Percentiles rank a stretch among this genome's conserved stretches.
phyloP scores from a whole-genome alignment of 257 asterid genomes.

The Fraxinus quadrangulata region DNA sequence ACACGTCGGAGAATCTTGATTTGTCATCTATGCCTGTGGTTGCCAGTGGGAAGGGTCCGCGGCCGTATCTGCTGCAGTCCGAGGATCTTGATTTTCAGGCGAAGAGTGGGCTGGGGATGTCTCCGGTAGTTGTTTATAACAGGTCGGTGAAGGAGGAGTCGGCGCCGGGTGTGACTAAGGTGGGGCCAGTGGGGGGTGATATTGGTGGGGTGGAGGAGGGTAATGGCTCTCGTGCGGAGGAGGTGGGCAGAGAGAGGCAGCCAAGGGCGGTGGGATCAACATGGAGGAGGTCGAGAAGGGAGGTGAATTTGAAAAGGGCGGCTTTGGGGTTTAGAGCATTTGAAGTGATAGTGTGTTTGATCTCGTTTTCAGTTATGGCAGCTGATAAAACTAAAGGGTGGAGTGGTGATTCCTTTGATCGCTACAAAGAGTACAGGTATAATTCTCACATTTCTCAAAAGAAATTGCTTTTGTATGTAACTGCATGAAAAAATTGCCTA shows the following conservation, averaged over 20 bases:
- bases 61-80: conserved; percentile 20
- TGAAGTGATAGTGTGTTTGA: conserved; percentile 57
- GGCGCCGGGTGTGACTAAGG: conserved; percentile 40
- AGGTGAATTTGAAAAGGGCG: conserved; percentile 33
- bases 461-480: not conserved
- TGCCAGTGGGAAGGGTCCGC: conserved; percentile 24
- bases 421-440: conserved; percentile 65
- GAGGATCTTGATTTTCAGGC: conserved; percentile 39
- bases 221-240: conserved; percentile 32
- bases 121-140: conserved; percentile 33
- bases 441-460: not conserved
- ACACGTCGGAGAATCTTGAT: conserved; percentile 42
- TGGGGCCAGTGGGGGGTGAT: conserved; percentile 33
- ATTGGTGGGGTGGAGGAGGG: conserved; percentile 45
- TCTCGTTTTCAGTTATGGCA: conserved; percentile 83
- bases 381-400: conserved; percentile 80
- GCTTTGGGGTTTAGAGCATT: conserved; percentile 64
- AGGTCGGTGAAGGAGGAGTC: conserved; percentile 49
- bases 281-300: conserved; percentile 38
- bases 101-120: conserved; percentile 15
- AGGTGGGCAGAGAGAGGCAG: conserved; percentile 42
- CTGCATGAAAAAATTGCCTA: not conserved
- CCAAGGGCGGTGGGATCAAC: conserved; percentile 42
- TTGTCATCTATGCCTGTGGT: conserved; percentile 32
- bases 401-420: conserved; percentile 84